Conservation (phyloP, 495 filamentous ascomycete species). For the Trichoderma asperelloides region DNA sequence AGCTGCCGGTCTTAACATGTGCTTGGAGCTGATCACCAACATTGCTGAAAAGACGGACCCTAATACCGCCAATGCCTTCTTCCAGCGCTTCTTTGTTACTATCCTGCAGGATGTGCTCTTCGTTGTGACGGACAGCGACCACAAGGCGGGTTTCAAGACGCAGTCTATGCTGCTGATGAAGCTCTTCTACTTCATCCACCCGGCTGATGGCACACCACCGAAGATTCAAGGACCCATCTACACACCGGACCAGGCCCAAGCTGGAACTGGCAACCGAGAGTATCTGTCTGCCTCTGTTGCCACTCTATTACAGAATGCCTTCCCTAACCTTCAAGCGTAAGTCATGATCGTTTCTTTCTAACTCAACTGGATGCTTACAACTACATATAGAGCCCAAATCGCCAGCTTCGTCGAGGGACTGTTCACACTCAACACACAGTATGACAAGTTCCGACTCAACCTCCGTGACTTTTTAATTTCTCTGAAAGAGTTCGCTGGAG, state of each 20-base stretch:
- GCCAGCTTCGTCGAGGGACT: constrained; percentile 77
- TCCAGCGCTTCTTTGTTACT: constrained; percentile 89
- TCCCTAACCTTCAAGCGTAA: constrained; percentile 86
- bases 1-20: constrained; percentile 97
- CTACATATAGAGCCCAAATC: constrained; percentile 62
- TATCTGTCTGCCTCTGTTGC: constrained; percentile 82
- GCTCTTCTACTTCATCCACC: constrained; percentile 88
- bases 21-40: constrained; percentile 93
- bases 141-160: constrained; percentile 98
- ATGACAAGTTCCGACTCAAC: constrained; percentile 84
- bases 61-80: constrained; percentile 84
- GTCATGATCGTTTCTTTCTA: constrained; percentile 23
- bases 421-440: constrained; percentile 70
- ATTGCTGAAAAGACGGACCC: constrained; percentile 83
- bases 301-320: constrained; percentile 79
- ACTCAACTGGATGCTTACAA: constrained; percentile 27
- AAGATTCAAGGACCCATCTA: constrained; percentile 93
- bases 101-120: constrained; percentile 99
- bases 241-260: constrained; percentile 64
- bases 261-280: constrained; percentile 77
- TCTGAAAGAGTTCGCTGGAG: constrained; percentile 88
- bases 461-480: constrained; percentile 96
- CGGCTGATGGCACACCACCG: constrained; percentile 49
- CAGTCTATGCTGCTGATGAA: constrained; percentile 87
- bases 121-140: constrained; percentile 92